phyloP scores from a whole-genome alignment of 768 basidiomycete genomes.

The Paxillus involutus region DNA sequence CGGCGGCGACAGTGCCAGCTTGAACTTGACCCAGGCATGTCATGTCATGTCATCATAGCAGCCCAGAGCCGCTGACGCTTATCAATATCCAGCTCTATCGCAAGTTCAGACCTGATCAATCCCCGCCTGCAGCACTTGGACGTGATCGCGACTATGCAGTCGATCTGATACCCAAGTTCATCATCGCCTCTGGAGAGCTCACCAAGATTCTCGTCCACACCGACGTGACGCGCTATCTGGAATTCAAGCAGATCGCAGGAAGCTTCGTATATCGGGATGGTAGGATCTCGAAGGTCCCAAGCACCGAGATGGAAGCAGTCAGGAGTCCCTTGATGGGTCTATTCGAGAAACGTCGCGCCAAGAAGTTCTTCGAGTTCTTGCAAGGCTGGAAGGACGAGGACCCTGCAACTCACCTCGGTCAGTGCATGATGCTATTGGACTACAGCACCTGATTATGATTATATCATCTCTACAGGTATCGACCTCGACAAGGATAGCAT shows the following conservation, averaged over 20 bases:
- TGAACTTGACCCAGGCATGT: conserved; percentile 94
- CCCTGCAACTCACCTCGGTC: conserved; percentile 95
- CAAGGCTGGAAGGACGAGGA: conserved; percentile 96
- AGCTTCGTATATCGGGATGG: conserved; percentile 98
- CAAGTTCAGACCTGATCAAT: conserved; percentile 82
- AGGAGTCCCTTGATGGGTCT: conserved; percentile 96
- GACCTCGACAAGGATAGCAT: conserved; percentile 89
- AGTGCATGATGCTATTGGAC: conserved; percentile 11
- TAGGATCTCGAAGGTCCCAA: conserved; percentile 95
- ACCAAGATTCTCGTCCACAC: conserved; percentile 98
- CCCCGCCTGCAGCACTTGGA: conserved; percentile 81
- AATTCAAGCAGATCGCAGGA: conserved; percentile 99
- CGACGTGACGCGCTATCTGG: conserved; percentile 96
- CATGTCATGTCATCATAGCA: conserved; percentile 6
- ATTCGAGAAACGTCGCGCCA: conserved; percentile 96
- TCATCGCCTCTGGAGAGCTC: conserved; percentile 96
- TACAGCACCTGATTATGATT: conserved; percentile 3
- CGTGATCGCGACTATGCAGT: conserved; percentile 98
- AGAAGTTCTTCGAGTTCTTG: conserved; percentile 97
- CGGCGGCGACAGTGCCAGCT: conserved; percentile 93
- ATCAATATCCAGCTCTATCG: conserved; percentile 75
- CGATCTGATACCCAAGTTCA: conserved; percentile 98
- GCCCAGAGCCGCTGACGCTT: conserved; percentile 14
- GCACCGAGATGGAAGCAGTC: conserved; percentile 96
- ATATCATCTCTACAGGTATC: conserved; percentile 52